Conservation (phyloP, 441 rosid genomes). For the Aleurites moluccanus region DNA sequence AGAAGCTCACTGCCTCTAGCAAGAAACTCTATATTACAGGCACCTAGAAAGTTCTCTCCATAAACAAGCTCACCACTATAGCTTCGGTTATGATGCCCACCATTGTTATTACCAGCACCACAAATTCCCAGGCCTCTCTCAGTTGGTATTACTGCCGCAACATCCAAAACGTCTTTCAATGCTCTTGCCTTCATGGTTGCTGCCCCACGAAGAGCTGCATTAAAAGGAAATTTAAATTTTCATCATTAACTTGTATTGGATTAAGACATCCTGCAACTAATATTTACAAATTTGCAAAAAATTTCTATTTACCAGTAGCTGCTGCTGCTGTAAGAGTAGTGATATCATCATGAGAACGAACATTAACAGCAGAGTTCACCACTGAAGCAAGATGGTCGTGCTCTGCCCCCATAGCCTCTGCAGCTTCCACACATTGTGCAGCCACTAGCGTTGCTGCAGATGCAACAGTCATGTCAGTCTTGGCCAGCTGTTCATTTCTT, state of each 20-base stretch:
- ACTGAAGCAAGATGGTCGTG: slow-evolving; percentile 79
- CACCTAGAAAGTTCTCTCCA: slow-evolving; percentile 58
- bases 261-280: not conserved
- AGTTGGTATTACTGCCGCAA: slow-evolving; percentile 62
- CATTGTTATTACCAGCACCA: slow-evolving; percentile 38
- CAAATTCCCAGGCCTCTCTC: slow-evolving; percentile 59
- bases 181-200: slow-evolving; percentile 91
- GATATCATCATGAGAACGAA: slow-evolving; percentile 80
- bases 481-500: slow-evolving; percentile 62
- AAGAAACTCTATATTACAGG: slow-evolving; percentile 64
- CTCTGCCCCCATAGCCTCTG: slow-evolving; percentile 87
- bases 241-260: not conserved
- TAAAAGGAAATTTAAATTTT: not conserved
- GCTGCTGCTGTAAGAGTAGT: slow-evolving; percentile 91
- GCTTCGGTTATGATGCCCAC: slow-evolving; percentile 35
- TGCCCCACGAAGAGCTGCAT: slow-evolving; percentile 83
- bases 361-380: slow-evolving; percentile 86
- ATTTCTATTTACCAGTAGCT: slow-evolving; percentile 62
- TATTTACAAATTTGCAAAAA: not conserved
- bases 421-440: slow-evolving; percentile 94
- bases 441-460: slow-evolving; percentile 92
- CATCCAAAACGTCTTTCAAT: slow-evolving; percentile 69
- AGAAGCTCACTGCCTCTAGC: slow-evolving; percentile 82
- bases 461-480: slow-evolving; percentile 79
- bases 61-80: slow-evolving; percentile 50